Evolutionary conservation across 352 stramenopile species (phyloP).

Genomic region (Globisporangium spiculum): DNA sequence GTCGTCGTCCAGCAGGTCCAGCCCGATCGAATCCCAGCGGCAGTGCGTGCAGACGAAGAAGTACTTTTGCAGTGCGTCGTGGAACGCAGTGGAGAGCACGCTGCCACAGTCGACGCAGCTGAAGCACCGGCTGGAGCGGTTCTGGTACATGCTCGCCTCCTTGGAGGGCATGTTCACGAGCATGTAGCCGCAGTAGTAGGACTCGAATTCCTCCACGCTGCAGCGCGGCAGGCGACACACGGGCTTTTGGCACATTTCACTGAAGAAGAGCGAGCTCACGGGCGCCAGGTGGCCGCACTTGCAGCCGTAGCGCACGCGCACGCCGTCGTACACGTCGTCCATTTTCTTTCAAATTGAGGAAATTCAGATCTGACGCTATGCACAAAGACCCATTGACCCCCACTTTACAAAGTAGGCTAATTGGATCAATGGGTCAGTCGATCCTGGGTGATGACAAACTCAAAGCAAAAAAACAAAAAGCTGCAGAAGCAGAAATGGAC

Average conservation of each 20-base stretch:
- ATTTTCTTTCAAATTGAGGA: slow-evolving; percentile 5
- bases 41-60: slow-evolving; percentile 86
- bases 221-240: slow-evolving; percentile 68
- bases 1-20: slow-evolving; percentile 69
- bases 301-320: slow-evolving; percentile 69
- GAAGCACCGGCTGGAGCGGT: slow-evolving; percentile 84
- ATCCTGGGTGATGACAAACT: no score
- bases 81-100: slow-evolving; percentile 67
- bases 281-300: slow-evolving; percentile 65
- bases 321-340: slow-evolving; percentile 23
- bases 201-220: slow-evolving; percentile 86
- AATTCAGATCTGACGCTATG: slow-evolving; percentile 4
- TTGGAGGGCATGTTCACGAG: slow-evolving; percentile 87
- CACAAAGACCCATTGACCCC: no score
- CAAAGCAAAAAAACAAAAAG: no score
- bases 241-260: slow-evolving; percentile 68
- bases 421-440: background rate
- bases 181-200: slow-evolving; percentile 84
- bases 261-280: slow-evolving; percentile 66
- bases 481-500: background rate
- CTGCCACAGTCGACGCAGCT: slow-evolving; percentile 64
- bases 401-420: no score
- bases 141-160: slow-evolving; percentile 85
- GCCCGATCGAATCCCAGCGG: slow-evolving; percentile 77
- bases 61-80: slow-evolving; percentile 51